Evolutionary conservation across 345 rosid genomes (phyloP).

Genomic region (Brassica rapa): DNA sequence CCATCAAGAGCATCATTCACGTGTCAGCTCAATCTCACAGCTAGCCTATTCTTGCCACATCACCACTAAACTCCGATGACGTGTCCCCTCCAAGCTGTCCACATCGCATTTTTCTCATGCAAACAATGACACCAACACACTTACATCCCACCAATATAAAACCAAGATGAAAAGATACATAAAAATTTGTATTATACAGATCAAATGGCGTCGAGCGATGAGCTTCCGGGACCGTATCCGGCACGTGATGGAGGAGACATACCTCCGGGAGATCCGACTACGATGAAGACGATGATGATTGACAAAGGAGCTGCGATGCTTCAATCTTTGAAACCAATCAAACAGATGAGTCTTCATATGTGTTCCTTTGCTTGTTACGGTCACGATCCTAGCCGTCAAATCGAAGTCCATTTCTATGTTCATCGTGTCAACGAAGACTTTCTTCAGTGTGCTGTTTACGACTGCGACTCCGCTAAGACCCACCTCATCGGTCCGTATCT

Average conservation of each 20-base stretch:
- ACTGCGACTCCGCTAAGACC: constrained; percentile 49
- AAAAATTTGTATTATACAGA: not conserved
- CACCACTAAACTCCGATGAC: not conserved
- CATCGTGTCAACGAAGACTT: constrained; percentile 54
- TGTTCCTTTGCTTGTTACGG: constrained; percentile 68
- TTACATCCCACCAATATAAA: not conserved
- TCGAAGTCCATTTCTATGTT: constrained; percentile 62
- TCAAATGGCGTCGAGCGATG: constrained; percentile 39
- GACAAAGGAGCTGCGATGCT: constrained; percentile 61
- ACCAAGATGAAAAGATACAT: not conserved
- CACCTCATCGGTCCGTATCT: constrained; percentile 55
- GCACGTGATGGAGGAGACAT: constrained; percentile 25
- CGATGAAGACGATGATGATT: constrained; percentile 44
- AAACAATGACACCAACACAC: constrained; percentile 25
- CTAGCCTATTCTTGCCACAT: not conserved
- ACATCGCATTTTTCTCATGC: constrained; percentile 23
- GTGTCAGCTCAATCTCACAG: not conserved
- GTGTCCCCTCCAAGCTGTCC: constrained; percentile 14
- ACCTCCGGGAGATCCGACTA: constrained; percentile 53
- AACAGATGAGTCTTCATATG: constrained; percentile 58
- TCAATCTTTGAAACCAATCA: constrained; percentile 63
- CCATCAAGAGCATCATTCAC: constrained; percentile 3
- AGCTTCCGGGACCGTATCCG: constrained; percentile 39
- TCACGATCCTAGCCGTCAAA: constrained; percentile 75
- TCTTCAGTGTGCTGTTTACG: constrained; percentile 74